phyloP scores from a whole-genome alignment of 331 rosid genomes.

The Quercus tomentella region DNA sequence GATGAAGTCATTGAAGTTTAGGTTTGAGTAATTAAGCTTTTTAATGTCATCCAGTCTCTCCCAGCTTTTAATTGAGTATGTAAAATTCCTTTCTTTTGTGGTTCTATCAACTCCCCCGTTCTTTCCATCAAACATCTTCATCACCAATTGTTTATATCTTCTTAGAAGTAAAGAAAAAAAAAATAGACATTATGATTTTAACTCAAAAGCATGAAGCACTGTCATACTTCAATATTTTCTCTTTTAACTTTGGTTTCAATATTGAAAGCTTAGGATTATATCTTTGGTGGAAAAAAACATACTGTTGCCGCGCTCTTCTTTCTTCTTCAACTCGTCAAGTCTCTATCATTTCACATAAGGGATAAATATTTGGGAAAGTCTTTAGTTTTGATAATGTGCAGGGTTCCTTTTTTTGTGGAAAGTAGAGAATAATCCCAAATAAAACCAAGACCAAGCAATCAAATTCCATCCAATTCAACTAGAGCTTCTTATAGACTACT shows the following conservation, averaged over 20 bases:
- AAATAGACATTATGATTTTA: not conserved
- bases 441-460: not conserved
- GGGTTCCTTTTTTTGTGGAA: not conserved
- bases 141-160: not conserved
- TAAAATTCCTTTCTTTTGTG: not conserved
- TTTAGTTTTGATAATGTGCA: not conserved
- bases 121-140: not conserved
- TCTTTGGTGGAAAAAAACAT: not conserved
- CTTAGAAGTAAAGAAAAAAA: not conserved
- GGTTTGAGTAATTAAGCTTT: not conserved
- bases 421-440: not conserved
- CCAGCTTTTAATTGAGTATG: not conserved
- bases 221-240: not conserved
- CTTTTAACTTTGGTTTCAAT: not conserved
- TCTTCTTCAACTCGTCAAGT: not conserved
- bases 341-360: not conserved
- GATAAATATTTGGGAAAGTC: not conserved
- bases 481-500: not conserved
- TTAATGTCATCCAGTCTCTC: not conserved
- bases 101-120: not conserved
- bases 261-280: not conserved
- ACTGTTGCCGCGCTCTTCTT: not conserved
- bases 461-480: not conserved
- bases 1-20: not conserved
- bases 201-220: not conserved